Evolutionary conservation across 2,329 filamentous ascomycete genomes (phyloP), one percentile per base, ranked within the genome.

Genomic region (Fusarium sp.): DNA sequence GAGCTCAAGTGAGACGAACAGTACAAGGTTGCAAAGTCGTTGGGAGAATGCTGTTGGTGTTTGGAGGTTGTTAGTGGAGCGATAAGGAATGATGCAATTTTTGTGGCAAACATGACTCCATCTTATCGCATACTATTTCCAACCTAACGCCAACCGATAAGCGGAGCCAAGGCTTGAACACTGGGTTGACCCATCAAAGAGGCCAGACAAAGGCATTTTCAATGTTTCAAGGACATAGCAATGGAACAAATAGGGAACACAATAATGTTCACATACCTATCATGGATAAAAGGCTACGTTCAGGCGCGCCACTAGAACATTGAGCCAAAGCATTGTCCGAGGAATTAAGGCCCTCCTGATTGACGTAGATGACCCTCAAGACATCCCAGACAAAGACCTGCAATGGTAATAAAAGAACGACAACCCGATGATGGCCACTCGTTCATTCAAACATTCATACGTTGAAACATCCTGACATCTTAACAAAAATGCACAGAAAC

Each of bases 71-170:
- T 35, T 57, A 57, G 54, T 35, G 8, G 0, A 4, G 1, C 4
- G 29, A 46, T 48, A 19, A 33, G 39, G 6, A 14, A 18, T 0
- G 18, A 18, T 48, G 19, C 1, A 18, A 16, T 10, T 9, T 7
- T 12, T 2, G n/a, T 1, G 6, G 8, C 1, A 29, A 19, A 15
- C 0, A 12, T 18, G 8, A 0, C 29, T 35, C 27, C 12, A 15
- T 11, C 14, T 27, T 46, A n/a, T 27, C 23, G 8, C 4, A 1
- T 5, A 37, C 41, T 49, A 57, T 49, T 37, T 19, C 18, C 7
- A 14, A 11, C 39, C 23, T 49, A 49, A 37, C 54, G 29, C 9
- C 8, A 18, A 15, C 19, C 31, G 15, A 19, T 8, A 15, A 10
- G 8, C 7, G 21, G 12, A 23, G 35, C 4, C 7, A 7, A 1